Evolutionary conservation across 306 rosid genomes (phyloP).

Genomic region (Lathyrus aphaca): DNA sequence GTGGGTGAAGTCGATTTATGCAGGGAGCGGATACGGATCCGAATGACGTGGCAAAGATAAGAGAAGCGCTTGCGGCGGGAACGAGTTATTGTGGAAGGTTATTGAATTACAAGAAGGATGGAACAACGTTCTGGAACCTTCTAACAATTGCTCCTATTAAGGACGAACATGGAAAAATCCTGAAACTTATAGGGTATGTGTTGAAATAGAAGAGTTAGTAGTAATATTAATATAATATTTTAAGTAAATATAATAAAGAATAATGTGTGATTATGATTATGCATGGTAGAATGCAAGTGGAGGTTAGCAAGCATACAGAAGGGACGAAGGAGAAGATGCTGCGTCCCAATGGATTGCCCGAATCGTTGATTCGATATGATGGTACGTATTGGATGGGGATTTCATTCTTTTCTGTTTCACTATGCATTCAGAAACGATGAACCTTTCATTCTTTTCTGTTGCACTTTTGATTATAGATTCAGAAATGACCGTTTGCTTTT

Average conservation of each 20-base stretch:
- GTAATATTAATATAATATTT: too few species aligned
- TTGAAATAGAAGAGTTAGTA: too few species aligned
- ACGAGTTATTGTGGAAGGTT: constrained; percentile 79
- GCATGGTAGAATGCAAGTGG: constrained; percentile 87
- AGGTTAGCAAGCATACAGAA: constrained; percentile 97
- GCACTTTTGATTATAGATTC: too few species aligned
- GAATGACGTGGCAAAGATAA: constrained; percentile 79
- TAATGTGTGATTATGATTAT: too few species aligned
- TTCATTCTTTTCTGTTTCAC: too few species aligned
- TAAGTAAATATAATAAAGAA: too few species aligned
- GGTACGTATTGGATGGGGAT: constrained; percentile 47
- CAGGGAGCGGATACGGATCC: constrained; percentile 92
- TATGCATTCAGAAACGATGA: too few species aligned
- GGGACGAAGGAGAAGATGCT: constrained; percentile 83
- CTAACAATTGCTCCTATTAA: constrained; percentile 90
- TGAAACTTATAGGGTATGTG: constrained; percentile 78
- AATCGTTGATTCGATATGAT: constrained; percentile 90
- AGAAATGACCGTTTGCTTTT: too few species aligned
- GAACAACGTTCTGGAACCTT: constrained; percentile 93
- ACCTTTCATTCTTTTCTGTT: too few species aligned
- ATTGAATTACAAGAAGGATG: constrained; percentile 94
- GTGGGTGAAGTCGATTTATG: constrained; percentile 73
- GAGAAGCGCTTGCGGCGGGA: constrained; percentile 61
- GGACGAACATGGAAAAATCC: constrained; percentile 69
- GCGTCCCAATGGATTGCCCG: constrained; percentile 97